Base-by-base conservation (phyloP, 352 stramenopile species). In the Globisporangium alternatum region DNA sequence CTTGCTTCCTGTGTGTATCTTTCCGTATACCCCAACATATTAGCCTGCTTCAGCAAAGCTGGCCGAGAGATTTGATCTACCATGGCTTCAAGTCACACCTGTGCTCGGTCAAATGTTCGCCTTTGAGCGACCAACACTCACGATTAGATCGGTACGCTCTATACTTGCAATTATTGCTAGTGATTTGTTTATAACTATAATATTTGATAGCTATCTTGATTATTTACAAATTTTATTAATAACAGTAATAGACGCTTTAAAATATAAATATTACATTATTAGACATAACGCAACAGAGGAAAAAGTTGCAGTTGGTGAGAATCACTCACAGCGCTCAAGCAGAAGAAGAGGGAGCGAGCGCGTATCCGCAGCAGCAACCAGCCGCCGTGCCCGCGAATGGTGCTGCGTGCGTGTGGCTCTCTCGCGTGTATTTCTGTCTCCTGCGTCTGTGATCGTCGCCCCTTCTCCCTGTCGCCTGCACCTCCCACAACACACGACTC, bases 291-390 rank as follows among this genome's bases (percentile, higher is more conserved):
- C 33, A 39, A 39, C 33, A 39, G 37, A 39, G 22, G 21, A 35
- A 60, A 61, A 61, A 61, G 55, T 52, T 61, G 55, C 55, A 61
- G 35, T 61, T 61, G 35, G 55, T 17, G 55, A 48, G 17, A 60
- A 10, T 61, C 39, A 45, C 39, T 45, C 39, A 45, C 39, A 45
- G 39, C 39, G 13, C 39, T 39, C 33, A 39, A 39, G 33, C 33
- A 12, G 0, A 28, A 28, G 25, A 45, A 45, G 39, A n/a, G 39
- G 8, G 19, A 58, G 5, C 25, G 3, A 39, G n/a, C 17, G 25
- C 30, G 21, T 19, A 28, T 28, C 25, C 25, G 25, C 25, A 28
- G 25, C 25, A 28, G 25, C 25, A 28, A 28, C 25, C 25, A 28
- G 1, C 25, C 25, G 22, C 25, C 12, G 21, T 9, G 17, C 22